Conservation (phyloP, 2,329 filamentous ascomycete genomes). For the Talaromyces sp. region DNA sequence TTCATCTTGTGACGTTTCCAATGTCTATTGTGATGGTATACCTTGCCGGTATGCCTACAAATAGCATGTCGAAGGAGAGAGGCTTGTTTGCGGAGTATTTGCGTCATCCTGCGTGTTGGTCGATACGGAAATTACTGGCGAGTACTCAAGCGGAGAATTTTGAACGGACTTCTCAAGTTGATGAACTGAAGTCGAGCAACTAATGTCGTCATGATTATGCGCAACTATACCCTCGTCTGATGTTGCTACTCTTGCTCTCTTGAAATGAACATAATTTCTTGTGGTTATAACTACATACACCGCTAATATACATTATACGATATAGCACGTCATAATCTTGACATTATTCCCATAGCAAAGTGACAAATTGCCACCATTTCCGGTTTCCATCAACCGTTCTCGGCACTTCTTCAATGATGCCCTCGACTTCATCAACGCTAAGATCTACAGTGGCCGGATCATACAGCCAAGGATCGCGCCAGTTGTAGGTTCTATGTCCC, state of each 20-base stretch:
- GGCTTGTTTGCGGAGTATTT: neutral
- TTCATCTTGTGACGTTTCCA: conserved; percentile 1
- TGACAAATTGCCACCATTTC: conserved; percentile 4
- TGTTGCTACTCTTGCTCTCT: neutral
- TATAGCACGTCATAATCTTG: neutral
- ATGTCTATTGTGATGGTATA: neutral
- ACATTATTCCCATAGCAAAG: no score
- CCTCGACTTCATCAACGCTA: conserved; percentile 2
- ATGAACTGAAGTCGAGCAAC: neutral
- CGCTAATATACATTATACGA: neutral
- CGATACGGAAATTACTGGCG: conserved; percentile 7
- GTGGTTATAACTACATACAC: neutral
- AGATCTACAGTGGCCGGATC: conserved; percentile 3
- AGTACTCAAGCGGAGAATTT: neutral
- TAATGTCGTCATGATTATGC: neutral
- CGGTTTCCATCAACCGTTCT: neutral
- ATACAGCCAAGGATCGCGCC: neutral
- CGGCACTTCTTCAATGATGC: conserved; percentile 4
- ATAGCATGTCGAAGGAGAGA: neutral
- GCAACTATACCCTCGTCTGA: neutral
- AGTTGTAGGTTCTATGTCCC: no score
- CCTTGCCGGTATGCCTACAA: neutral
- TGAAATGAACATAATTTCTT: no score
- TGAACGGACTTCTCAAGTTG: neutral
- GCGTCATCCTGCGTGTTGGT: neutral